Conservation (phyloP, 257 asterid genomes). For the Nicotiana sylvestris region DNA sequence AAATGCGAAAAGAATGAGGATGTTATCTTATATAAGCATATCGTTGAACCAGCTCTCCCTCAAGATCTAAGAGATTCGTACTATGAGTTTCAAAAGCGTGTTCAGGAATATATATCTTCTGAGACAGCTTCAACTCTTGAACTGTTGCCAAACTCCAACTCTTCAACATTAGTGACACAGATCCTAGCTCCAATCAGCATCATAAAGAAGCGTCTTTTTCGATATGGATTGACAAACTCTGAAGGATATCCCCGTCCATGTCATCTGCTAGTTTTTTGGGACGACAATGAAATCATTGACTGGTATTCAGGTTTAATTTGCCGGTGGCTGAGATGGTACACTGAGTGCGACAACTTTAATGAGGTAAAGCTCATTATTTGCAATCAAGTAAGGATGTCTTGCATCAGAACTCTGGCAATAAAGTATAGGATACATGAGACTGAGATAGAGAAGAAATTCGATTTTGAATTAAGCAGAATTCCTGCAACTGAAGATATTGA, state of each 20-base stretch:
- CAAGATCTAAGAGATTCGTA: conserved; percentile 63
- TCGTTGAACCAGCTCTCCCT: conserved; percentile 82
- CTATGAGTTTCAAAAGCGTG: conserved; percentile 61
- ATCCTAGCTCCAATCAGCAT: conserved; percentile 53
- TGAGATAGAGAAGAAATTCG: conserved; percentile 67
- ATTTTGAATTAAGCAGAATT: conserved; percentile 54
- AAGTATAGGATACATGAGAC: conserved; percentile 72
- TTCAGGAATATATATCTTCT: conserved; percentile 53
- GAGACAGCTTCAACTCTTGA: conserved; percentile 76
- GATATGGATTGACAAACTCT: conserved; percentile 66
- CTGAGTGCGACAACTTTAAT: conserved; percentile 52
- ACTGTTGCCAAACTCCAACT: conserved; percentile 42
- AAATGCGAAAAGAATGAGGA: conserved; percentile 43
- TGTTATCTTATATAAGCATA: conserved; percentile 43
- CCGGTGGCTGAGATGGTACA: conserved; percentile 83
- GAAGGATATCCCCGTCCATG: conserved; percentile 64
- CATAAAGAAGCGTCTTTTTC: conserved; percentile 58
- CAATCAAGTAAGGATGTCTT: conserved; percentile 64
- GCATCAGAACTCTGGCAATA: conserved; percentile 72
- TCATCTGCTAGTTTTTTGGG: conserved; percentile 56
- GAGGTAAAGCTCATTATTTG: conserved; percentile 62
- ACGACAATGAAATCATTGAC: conserved; percentile 59
- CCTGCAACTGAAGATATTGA: conserved; percentile 62
- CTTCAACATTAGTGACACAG: conserved; percentile 37
- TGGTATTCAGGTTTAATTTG: conserved; percentile 79